These are phyloP conservation scores for Mycosphaerelloides madeirae DNA, from an alignment of 2,329 filamentous ascomycete species.

Conservation along the genomic window DNA sequence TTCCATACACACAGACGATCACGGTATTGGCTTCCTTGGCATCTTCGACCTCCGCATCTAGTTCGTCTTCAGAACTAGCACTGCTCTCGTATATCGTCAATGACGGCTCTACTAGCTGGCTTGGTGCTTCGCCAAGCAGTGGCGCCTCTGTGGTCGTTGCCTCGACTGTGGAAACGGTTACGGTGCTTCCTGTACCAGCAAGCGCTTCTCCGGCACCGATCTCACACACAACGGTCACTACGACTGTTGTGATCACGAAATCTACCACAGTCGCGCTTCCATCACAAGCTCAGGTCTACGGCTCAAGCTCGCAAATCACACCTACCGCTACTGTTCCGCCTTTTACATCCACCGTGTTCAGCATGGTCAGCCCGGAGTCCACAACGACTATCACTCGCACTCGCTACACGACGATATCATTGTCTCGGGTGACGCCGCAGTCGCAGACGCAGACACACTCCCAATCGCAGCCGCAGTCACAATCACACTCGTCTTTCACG, in stretches of 20 bases:
- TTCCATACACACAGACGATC: conserved; percentile 5
- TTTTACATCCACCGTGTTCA: conserved; percentile 27
- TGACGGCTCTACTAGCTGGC: conserved; percentile 4
- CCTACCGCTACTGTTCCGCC: conserved; percentile 20
- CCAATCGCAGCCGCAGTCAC: too few relatives aligned
- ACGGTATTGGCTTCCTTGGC: conserved; percentile 19
- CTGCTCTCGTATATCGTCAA: conserved; percentile 3
- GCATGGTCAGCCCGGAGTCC: conserved; percentile 17
- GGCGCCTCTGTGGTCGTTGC: conserved; percentile 20
- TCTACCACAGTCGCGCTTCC: too few relatives aligned
- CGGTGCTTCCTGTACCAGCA: conserved; percentile 11
- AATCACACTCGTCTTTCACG: conserved; percentile 18
- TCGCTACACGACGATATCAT: conserved; percentile 20
- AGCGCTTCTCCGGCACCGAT: conserved; percentile 1
- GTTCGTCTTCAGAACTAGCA: conserved; percentile 1
- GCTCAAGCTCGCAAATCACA: conserved; percentile 2
- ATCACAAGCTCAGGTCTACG: too few relatives aligned
- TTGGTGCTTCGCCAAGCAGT: conserved; percentile 11
- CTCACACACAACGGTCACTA: conserved; percentile 16
- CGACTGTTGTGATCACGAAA: too few relatives aligned
- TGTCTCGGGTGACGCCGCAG: conserved; percentile 16
- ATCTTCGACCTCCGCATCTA: not conserved
- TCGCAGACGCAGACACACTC: too few relatives aligned
- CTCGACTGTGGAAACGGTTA: conserved; percentile 17
- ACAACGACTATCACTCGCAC: conserved; percentile 29